phyloP scores from a whole-genome alignment of 2,329 filamentous ascomycete genomes.

The Colletotrichum siamense region DNA sequence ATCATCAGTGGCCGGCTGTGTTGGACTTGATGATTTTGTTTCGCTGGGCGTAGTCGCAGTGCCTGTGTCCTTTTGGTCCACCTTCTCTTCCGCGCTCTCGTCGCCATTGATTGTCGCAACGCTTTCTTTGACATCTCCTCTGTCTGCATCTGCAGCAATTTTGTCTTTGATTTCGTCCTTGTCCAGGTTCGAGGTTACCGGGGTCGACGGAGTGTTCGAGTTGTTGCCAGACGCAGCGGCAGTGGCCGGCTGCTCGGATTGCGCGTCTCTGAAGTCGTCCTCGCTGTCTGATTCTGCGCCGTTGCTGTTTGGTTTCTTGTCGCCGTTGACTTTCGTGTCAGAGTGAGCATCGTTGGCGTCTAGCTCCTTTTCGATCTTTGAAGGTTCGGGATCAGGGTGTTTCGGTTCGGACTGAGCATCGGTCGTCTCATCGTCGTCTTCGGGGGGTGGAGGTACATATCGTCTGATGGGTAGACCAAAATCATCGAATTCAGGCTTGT shows the following conservation, averaged over 20 bases:
- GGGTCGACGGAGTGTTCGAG: slow-evolving; percentile 12
- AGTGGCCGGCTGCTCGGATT: slow-evolving; percentile 19
- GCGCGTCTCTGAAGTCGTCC: slow-evolving; percentile 31
- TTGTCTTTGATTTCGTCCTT: slow-evolving; percentile 1
- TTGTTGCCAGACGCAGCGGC: slow-evolving; percentile 5
- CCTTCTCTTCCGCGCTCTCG: background rate
- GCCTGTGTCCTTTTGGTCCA: background rate
- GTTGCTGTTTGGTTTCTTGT: background rate
- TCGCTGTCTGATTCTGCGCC: slow-evolving; percentile 29
- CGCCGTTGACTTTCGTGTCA: slow-evolving; percentile 14
- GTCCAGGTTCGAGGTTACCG: slow-evolving; percentile 5
- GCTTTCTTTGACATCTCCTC: background rate
- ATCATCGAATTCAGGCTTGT: slow-evolving; percentile 64
- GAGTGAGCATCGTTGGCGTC: background rate
- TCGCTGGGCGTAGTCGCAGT: background rate
- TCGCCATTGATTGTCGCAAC: background rate
- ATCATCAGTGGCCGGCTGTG: background rate
- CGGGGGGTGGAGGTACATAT: slow-evolving; percentile 38
- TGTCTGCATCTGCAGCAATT: background rate
- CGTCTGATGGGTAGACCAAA: slow-evolving; percentile 72
- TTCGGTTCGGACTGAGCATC: slow-evolving; percentile 1
- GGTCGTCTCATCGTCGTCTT: slow-evolving; percentile 12
- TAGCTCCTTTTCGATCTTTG: slow-evolving; percentile 10
- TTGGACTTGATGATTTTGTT: background rate
- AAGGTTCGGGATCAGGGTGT: background rate